Percentiles rank a stretch among this genome's conserved stretches.
These are phyloP conservation scores for Mycena sp. DNA, from an alignment of 1,284 basidiomycete genomes.

Conservation along the genomic window DNA sequence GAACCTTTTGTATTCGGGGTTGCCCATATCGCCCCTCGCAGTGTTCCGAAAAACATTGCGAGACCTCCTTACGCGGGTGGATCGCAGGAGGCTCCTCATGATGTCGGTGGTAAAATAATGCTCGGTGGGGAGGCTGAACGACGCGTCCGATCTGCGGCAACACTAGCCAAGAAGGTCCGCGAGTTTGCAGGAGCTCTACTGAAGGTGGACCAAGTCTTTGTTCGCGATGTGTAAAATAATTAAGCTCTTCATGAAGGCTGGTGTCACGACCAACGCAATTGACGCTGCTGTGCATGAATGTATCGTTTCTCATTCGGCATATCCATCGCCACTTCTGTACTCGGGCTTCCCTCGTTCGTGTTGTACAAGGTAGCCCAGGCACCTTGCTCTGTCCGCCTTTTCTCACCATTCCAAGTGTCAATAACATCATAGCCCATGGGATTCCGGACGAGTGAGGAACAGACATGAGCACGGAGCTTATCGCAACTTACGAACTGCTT, in stretches of 20 bases:
- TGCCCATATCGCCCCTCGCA: conserved; percentile 64
- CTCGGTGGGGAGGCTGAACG: conserved; percentile 68
- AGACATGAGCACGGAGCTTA: not conserved
- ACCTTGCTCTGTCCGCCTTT: not conserved
- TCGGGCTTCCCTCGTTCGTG: conserved; percentile 86
- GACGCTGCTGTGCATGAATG: conserved; percentile 78
- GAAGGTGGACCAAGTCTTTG: conserved; percentile 35
- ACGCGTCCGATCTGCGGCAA: conserved; percentile 65
- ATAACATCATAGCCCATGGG: conserved; percentile 88
- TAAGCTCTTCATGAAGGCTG: conserved; percentile 61
- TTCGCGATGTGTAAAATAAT: not conserved
- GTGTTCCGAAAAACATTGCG: conserved; percentile 67
- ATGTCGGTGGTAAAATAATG: conserved; percentile 53
- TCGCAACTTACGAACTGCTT: conserved; percentile 1
- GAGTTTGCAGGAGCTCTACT: conserved; percentile 59
- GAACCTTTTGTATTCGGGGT: conserved; percentile 75
- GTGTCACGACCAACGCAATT: conserved; percentile 78
- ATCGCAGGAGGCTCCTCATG: conserved; percentile 20
- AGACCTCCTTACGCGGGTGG: conserved; percentile 66
- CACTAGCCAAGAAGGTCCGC: conserved; percentile 70
- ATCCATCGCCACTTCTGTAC: conserved; percentile 90
- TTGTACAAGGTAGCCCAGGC: conserved; percentile 67
- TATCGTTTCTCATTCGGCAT: conserved; percentile 76
- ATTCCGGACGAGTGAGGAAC: conserved; percentile 82
- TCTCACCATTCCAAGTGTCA: conserved; percentile 59